Base-by-base conservation (phyloP, 345 rosid genomes). In the Moringa oleifera region DNA sequence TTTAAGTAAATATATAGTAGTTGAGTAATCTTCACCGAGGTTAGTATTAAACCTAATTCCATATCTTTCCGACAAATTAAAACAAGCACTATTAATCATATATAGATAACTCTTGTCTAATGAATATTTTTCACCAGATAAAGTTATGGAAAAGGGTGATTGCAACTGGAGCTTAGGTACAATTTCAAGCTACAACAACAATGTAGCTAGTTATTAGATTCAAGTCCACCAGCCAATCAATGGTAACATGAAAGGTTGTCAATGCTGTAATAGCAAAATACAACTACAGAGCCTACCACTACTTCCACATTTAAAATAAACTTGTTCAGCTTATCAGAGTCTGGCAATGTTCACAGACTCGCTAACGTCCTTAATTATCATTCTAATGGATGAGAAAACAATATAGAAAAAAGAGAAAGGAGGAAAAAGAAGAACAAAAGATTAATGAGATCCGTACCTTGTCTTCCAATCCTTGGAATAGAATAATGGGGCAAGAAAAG, bases 401-500 rank as follows among this genome's bases (percentile, higher is more conserved):
- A n/a, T n/a, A n/a, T n/a, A 50, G 18, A 18, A 33, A 24, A 55
- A 0, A 51, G 25, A 0, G 17, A 47, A 19, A 21, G 49, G 0
- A 19, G 73, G 11, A 6, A 58, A 61, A 13, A 64, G 0, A 19
- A 72, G 11, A 6, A 58, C 59, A 13, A 64, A 37, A 56, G 55
- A 25, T 15, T 41, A 8, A 28, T 28, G 33, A 41, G 25, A 24
- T 51, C 17, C 63, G 1, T 72, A 87, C 97, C 99, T 90, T 88
- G 77, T 94, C 99, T 70, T 94, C 97, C 59, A 94, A 66, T 59
- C 99, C 97, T 71, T 90, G 97, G 74, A 94, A 94, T 28, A 88
- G 78, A 81, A 94, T 90, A 68, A 86, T 81, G 71, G 96, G 99
- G 78, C 97, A 94, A 66, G 96, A 90, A 79, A 94, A 94, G 64